These are phyloP conservation scores for Cordyceps cicadae DNA, from an alignment of 2,329 filamentous ascomycete genomes.

Conservation along the genomic window DNA sequence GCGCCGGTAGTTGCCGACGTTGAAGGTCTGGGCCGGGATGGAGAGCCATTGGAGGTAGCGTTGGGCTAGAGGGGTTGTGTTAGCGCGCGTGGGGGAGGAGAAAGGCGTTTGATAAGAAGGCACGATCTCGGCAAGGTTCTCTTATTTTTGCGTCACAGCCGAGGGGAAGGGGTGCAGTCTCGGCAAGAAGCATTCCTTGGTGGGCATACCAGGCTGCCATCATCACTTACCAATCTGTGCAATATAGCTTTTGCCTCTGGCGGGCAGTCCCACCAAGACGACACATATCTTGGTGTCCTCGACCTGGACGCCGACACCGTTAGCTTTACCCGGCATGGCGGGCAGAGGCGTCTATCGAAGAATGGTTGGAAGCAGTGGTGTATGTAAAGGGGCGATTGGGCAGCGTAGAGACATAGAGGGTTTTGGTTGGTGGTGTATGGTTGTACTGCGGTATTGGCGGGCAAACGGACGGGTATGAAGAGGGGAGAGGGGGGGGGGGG, in stretches of 20 bases:
- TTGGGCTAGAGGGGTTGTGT: constrained; percentile 50
- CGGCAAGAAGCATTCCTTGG: background rate
- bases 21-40: constrained; percentile 89
- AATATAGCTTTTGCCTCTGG: constrained; percentile 93
- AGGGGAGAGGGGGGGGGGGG: too few species aligned
- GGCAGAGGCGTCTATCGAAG: background rate
- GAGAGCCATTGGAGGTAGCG: constrained; percentile 96
- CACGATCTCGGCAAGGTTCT: background rate
- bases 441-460: background rate
- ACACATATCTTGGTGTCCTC: constrained; percentile 97
- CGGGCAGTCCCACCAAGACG: constrained; percentile 96
- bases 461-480: background rate
- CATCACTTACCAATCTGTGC: constrained; percentile 75
- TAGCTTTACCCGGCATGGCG: constrained; percentile 43
- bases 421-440: background rate
- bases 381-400: constrained; percentile 7
- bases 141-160: background rate
- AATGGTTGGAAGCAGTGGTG: background rate
- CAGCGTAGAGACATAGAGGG: background rate
- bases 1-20: constrained; percentile 92
- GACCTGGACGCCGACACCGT: constrained; percentile 70
- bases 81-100: background rate
- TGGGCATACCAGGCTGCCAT: constrained; percentile 12
- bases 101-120: background rate
- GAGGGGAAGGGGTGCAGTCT: background rate